Percentiles rank a stretch among this genome's conserved stretches.
Evolutionary conservation across 2,329 filamentous ascomycete genomes (phyloP).

Genomic region (Aspergillus sojae): DNA sequence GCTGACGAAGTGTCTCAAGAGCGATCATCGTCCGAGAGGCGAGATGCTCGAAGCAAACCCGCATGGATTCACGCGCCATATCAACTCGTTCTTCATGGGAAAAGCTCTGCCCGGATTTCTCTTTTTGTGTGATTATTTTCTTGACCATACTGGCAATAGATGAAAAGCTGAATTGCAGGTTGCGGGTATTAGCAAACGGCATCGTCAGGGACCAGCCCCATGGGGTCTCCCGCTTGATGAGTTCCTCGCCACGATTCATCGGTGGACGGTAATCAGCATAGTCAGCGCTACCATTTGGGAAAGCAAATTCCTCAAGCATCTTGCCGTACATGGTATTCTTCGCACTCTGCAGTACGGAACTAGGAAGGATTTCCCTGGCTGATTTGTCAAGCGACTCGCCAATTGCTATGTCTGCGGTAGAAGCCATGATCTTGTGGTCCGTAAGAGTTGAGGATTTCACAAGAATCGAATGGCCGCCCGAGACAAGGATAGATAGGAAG

Average conservation of each 20-base stretch:
- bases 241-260: slow-evolving; percentile 59
- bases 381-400: slow-evolving; percentile 89
- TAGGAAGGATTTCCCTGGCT: slow-evolving; percentile 74
- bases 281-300: slow-evolving; percentile 52
- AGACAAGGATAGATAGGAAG: slow-evolving; percentile 85
- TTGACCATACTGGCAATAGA: slow-evolving; percentile 69
- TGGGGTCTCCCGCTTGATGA: slow-evolving; percentile 50
- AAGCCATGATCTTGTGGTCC: slow-evolving; percentile 72
- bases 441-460: slow-evolving; percentile 71
- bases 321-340: slow-evolving; percentile 77
- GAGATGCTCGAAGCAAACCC: slow-evolving; percentile 84
- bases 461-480: slow-evolving; percentile 88
- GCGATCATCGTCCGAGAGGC: slow-evolving; percentile 72
- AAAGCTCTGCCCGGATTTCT: slow-evolving; percentile 42
- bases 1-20: slow-evolving; percentile 50
- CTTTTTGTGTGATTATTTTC: slow-evolving; percentile 52
- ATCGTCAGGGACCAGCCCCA: slow-evolving; percentile 71
- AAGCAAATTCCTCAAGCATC: slow-evolving; percentile 77
- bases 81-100: slow-evolving; percentile 63
- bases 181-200: slow-evolving; percentile 63
- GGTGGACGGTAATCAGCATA: slow-evolving; percentile 61
- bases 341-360: slow-evolving; percentile 54
- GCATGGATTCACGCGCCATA: slow-evolving; percentile 75
- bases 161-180: slow-evolving; percentile 73
- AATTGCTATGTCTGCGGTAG: slow-evolving; percentile 78